phyloP scores from a whole-genome alignment of 441 rosid species.

The Mallotus japonicus region DNA sequence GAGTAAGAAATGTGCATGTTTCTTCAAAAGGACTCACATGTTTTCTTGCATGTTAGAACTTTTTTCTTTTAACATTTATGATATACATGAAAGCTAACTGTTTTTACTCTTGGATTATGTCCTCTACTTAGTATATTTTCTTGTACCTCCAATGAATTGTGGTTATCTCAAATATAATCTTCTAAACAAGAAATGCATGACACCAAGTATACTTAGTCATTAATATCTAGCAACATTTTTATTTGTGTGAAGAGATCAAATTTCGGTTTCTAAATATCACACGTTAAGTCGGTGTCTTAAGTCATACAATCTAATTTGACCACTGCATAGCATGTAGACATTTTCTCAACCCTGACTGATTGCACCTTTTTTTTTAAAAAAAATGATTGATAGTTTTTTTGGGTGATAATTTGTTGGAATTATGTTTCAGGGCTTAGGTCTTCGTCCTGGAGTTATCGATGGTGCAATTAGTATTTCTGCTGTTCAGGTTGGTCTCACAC shows the following conservation, averaged over 20 bases:
- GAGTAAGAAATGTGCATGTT: background rate
- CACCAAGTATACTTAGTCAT: background rate
- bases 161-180: background rate
- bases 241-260: background rate
- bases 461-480: slow-evolving; percentile 97
- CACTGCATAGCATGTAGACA: background rate
- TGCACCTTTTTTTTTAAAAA: too few relatives aligned
- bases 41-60: background rate
- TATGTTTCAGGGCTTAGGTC: slow-evolving; percentile 68
- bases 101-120: background rate
- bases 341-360: background rate
- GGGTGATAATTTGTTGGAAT: background rate
- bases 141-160: background rate
- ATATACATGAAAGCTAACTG: background rate
- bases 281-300: background rate
- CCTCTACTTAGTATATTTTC: background rate
- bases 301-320: background rate
- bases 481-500: slow-evolving; percentile 55
- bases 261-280: background rate
- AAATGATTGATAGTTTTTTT: background rate
- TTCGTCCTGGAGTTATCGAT: slow-evolving; percentile 80
- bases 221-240: too few relatives aligned
- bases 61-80: background rate
- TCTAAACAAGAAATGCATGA: background rate
- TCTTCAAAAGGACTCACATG: background rate